Evolutionary conservation across 805 yeast genomes (phyloP).

Genomic region (Metschnikowia lunata): DNA sequence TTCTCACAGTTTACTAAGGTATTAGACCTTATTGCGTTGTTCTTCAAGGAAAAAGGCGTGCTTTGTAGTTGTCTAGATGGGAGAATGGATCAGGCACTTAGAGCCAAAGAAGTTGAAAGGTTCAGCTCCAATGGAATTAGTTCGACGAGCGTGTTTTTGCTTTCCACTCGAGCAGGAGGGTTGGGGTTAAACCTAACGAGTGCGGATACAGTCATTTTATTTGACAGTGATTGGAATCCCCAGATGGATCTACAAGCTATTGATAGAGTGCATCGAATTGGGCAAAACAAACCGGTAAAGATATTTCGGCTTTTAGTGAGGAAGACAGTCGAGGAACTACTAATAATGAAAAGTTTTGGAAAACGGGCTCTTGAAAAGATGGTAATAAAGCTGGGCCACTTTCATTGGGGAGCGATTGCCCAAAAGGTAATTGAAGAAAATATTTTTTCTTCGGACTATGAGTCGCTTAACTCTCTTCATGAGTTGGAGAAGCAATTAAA

Average conservation of each 20-base stretch:
- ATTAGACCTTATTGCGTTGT: constrained; percentile 78
- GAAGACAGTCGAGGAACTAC: constrained; percentile 78
- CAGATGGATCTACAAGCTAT: constrained; percentile 95
- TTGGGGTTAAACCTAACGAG: constrained; percentile 80
- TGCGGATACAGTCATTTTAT: constrained; percentile 86
- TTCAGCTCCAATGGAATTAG: constrained; percentile 35
- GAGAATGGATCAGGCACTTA: constrained; percentile 54
- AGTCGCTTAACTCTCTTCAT: constrained; percentile 3
- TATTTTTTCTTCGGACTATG: constrained; percentile 10
- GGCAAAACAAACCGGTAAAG: constrained; percentile 80
- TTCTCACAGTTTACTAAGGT: constrained; percentile 84
- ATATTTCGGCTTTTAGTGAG: constrained; percentile 73
- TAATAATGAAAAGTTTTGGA: constrained; percentile 72
- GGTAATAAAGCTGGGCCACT: constrained; percentile 46
- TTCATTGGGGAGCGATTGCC: constrained; percentile 20
- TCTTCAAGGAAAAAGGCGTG: constrained; percentile 50
- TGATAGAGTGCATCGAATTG: constrained; percentile 92
- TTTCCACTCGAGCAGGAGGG: constrained; percentile 94
- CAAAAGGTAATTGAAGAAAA: constrained; percentile 24
- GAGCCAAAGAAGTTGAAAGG: constrained; percentile 57
- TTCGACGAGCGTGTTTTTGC: constrained; percentile 50
- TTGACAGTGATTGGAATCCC: constrained; percentile 97
- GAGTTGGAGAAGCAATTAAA: constrained; percentile 9
- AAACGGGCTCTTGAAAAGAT: constrained; percentile 76
- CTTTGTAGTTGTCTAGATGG: constrained; percentile 72